Evolutionary conservation across 768 basidiomycete species (phyloP).

Genomic region (Trametes meyenii): DNA sequence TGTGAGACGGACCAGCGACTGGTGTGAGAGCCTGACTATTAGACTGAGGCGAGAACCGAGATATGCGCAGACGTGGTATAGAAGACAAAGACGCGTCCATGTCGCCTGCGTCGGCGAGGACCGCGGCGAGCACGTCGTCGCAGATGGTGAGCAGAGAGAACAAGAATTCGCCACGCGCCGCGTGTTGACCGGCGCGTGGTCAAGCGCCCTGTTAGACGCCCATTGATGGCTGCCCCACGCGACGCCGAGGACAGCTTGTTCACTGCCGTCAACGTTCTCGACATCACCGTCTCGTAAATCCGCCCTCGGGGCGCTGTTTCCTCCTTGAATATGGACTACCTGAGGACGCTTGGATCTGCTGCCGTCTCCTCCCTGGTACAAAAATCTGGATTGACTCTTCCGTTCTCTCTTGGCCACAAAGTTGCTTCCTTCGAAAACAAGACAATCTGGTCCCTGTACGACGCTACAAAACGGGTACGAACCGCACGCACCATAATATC

Average conservation of each 20-base stretch:
- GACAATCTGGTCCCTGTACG: slow-evolving; percentile 83
- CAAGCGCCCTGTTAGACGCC: slow-evolving; percentile 7
- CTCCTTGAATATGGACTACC: slow-evolving; percentile 69
- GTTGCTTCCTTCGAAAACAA: slow-evolving; percentile 65
- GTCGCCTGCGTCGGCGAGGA: slow-evolving; percentile 19
- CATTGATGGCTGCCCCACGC: slow-evolving; percentile 5
- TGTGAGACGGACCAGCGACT: slow-evolving; percentile 37
- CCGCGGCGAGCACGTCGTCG: slow-evolving; percentile 17
- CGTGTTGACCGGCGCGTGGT: slow-evolving; percentile 5
- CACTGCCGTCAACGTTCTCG: background rate
- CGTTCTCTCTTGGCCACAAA: slow-evolving; percentile 81
- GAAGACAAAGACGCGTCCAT: slow-evolving; percentile 28
- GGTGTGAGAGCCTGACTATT: slow-evolving; percentile 24
- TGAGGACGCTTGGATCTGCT: slow-evolving; percentile 79
- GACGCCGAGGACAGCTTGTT: slow-evolving; percentile 4
- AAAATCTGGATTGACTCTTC: slow-evolving; percentile 88
- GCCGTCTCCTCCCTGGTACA: slow-evolving; percentile 91
- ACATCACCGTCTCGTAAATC: background rate
- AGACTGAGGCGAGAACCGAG: slow-evolving; percentile 25
- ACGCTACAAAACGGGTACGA: slow-evolving; percentile 83
- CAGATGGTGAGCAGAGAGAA: slow-evolving; percentile 7
- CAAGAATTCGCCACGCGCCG: slow-evolving; percentile 8
- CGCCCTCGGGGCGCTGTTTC: background rate
- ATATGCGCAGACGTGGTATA: slow-evolving; percentile 30
- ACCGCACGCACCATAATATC: background rate